Percentiles rank a stretch among this genome's conserved stretches.
phyloP scores from a whole-genome alignment of 2,329 filamentous ascomycete genomes.

The Pseudogymnoascus pannorum region DNA sequence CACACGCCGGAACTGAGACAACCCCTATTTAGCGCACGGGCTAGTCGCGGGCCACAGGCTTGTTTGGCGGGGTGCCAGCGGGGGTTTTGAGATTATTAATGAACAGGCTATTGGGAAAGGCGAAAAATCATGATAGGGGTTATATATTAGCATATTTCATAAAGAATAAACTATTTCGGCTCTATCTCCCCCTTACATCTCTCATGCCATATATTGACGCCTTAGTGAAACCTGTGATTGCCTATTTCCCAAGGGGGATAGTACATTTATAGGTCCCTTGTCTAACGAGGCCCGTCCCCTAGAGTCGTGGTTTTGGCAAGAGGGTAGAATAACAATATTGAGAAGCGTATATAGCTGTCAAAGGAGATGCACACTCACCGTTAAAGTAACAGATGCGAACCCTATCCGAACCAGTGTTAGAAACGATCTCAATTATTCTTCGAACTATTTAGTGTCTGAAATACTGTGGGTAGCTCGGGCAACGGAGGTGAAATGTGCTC shows the following conservation, averaged over 20 bases:
- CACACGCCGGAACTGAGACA: background rate
- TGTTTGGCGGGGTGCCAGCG: background rate
- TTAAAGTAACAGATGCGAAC: background rate
- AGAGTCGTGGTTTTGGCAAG: background rate
- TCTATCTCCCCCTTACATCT: background rate
- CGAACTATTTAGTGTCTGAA: too few species aligned
- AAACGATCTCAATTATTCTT: background rate
- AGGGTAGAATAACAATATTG: background rate
- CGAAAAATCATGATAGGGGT: background rate
- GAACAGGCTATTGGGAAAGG: background rate
- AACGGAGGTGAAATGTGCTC: background rate
- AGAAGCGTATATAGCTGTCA: background rate
- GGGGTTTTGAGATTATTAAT: background rate
- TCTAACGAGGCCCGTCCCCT: background rate
- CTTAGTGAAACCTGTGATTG: background rate
- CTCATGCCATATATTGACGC: too few species aligned
- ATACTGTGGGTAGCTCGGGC: background rate
- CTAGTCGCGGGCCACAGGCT: background rate
- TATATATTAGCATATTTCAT: background rate
- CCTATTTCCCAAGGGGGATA: background rate
- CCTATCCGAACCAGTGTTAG: background rate
- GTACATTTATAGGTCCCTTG: background rate
- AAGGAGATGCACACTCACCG: background rate
- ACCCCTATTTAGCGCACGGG: background rate
- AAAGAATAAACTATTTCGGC: background rate